These are phyloP conservation scores for Myxozyma mucilagina DNA, from an alignment of 805 yeast species.

Conservation along the genomic window DNA sequence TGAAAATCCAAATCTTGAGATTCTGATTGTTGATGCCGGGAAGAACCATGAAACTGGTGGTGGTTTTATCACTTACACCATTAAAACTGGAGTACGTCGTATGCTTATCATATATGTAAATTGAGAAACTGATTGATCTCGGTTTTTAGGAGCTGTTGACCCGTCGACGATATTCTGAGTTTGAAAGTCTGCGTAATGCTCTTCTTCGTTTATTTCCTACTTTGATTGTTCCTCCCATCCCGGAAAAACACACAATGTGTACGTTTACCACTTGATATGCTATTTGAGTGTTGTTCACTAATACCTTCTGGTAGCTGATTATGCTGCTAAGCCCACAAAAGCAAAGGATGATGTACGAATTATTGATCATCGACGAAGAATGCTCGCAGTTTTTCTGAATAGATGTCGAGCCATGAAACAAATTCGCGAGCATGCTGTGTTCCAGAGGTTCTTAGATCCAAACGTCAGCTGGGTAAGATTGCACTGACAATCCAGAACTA, in stretches of 20 bases:
- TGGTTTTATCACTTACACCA: slow-evolving; percentile 81
- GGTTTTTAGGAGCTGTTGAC: slow-evolving; percentile 47
- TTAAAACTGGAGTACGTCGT: slow-evolving; percentile 51
- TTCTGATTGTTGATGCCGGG: slow-evolving; percentile 74
- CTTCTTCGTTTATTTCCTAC: slow-evolving; percentile 76
- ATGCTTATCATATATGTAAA: slow-evolving; percentile 26
- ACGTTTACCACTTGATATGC: background rate
- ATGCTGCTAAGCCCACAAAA: slow-evolving; percentile 48
- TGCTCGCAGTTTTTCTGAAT: slow-evolving; percentile 74
- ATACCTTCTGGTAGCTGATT: slow-evolving; percentile 38
- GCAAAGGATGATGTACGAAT: slow-evolving; percentile 47
- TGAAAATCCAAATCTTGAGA: slow-evolving; percentile 38
- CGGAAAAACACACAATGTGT: slow-evolving; percentile 70
- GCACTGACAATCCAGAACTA: background rate
- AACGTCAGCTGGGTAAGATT: slow-evolving; percentile 63
- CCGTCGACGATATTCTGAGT: slow-evolving; percentile 87
- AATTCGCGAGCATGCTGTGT: slow-evolving; percentile 60
- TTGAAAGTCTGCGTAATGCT: slow-evolving; percentile 71
- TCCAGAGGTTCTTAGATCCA: slow-evolving; percentile 81
- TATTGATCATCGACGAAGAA: slow-evolving; percentile 70
- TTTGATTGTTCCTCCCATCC: slow-evolving; percentile 87
- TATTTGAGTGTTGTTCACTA: background rate
- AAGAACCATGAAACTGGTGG: slow-evolving; percentile 75
- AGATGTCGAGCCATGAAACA: slow-evolving; percentile 63
- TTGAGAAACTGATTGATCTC: background rate